phyloP scores from a whole-genome alignment of 2,329 filamentous ascomycete genomes.

The Aureobasidium zeae region DNA sequence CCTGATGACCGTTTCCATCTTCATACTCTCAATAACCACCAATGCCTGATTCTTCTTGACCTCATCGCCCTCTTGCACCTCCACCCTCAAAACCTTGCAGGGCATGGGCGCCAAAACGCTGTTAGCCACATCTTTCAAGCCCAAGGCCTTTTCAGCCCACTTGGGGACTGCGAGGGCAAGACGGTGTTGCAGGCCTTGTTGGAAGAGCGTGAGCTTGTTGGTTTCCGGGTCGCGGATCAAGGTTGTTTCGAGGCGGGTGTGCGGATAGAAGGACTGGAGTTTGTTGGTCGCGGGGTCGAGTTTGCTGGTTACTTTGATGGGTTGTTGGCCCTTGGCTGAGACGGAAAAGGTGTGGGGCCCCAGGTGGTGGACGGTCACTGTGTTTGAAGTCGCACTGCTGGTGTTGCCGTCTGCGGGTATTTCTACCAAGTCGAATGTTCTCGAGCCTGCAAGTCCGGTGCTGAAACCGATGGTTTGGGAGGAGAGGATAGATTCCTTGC shows the following conservation, averaged over 20 bases:
- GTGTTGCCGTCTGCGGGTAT: slow-evolving; percentile 36
- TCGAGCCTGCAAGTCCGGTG: slow-evolving; percentile 50
- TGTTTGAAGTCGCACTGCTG: slow-evolving; percentile 30
- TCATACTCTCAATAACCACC: slow-evolving; percentile 56
- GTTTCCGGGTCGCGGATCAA: slow-evolving; percentile 56
- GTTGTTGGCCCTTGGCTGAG: slow-evolving; percentile 29
- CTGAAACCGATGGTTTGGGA: slow-evolving; percentile 47
- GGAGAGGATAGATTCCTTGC: slow-evolving; percentile 35
- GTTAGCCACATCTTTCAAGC: slow-evolving; percentile 68
- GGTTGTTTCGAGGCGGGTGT: slow-evolving; percentile 69
- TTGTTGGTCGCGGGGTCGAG: slow-evolving; percentile 38
- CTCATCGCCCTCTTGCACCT: slow-evolving; percentile 69
- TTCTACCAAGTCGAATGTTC: slow-evolving; percentile 49
- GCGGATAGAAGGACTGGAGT: slow-evolving; percentile 69
- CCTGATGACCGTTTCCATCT: slow-evolving; percentile 49
- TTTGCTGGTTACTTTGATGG: slow-evolving; percentile 38
- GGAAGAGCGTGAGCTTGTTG: slow-evolving; percentile 58
- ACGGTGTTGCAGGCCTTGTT: slow-evolving; percentile 50
- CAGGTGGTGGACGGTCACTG: slow-evolving; percentile 35
- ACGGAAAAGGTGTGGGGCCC: slow-evolving; percentile 44
- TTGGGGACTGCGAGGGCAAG: slow-evolving; percentile 50
- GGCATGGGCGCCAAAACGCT: slow-evolving; percentile 93
- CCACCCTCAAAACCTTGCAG: slow-evolving; percentile 86
- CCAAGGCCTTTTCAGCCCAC: slow-evolving; percentile 84
- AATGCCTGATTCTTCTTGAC: slow-evolving; percentile 81